Evolutionary conservation across 2,329 filamentous ascomycete species (phyloP).

Genomic region (Monosporascus sp.): DNA sequence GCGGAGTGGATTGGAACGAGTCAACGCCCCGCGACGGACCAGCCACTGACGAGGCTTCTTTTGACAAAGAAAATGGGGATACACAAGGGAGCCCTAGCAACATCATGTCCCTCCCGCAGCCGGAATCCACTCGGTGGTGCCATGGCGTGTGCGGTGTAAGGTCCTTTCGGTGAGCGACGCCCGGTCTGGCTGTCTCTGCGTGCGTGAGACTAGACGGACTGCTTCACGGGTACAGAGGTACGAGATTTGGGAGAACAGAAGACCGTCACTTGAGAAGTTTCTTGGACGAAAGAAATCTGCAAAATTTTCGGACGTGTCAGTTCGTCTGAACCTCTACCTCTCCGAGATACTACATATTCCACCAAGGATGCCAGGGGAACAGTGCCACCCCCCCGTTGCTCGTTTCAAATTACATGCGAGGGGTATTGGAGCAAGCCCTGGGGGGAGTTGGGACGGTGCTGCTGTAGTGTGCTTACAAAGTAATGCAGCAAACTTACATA

Average conservation of each 20-base stretch:
- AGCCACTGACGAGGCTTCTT: not conserved
- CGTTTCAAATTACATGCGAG: not conserved
- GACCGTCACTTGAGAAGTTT: too few relatives aligned
- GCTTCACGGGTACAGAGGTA: too few relatives aligned
- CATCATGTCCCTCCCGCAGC: not conserved
- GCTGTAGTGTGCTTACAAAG: too few relatives aligned
- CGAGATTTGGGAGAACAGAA: too few relatives aligned
- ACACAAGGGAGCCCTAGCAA: not conserved
- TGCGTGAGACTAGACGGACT: too few relatives aligned
- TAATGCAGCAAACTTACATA: too few relatives aligned
- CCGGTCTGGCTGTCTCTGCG: too few relatives aligned
- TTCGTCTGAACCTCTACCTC: not conserved
- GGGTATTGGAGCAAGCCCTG: not conserved
- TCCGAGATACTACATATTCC: not conserved
- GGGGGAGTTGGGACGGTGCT: too few relatives aligned
- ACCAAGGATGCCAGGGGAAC: not conserved
- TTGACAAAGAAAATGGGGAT: not conserved
- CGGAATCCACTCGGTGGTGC: not conserved
- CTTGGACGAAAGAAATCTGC: too few relatives aligned
- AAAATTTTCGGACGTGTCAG: too few relatives aligned
- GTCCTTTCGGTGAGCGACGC: not conserved
- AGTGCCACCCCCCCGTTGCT: not conserved
- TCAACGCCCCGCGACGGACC: not conserved
- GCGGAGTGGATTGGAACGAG: not conserved
- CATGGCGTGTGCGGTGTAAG: conserved; percentile 1